A percentile compares a stretch with the other conserved stretches of the same genome.
phyloP scores from a whole-genome alignment of 1,284 basidiomycete genomes.

The Neolentinus lepideus region DNA sequence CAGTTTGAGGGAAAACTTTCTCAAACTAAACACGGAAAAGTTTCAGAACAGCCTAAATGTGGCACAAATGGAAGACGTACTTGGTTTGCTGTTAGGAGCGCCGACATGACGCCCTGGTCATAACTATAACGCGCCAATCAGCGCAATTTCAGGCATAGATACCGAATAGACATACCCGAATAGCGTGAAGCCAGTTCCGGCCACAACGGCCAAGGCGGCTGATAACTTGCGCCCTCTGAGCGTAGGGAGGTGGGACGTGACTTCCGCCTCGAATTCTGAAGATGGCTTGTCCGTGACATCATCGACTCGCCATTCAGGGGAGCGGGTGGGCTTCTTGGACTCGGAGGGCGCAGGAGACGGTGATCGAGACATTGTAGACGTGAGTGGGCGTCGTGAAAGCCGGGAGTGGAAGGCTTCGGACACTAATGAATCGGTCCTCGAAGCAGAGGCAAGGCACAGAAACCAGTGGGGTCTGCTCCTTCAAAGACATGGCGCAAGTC shows the following conservation, averaged over 20 bases:
- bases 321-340: background rate
- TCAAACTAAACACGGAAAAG: conserved; percentile 34
- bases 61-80: conserved; percentile 14
- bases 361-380: background rate
- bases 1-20: conserved; percentile 40
- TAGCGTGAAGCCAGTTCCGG: conserved; percentile 49
- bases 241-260: background rate
- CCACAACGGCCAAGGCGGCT: conserved; percentile 24
- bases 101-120: conserved; percentile 62
- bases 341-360: background rate
- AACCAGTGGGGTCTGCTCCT: background rate
- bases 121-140: conserved; percentile 30
- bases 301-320: background rate
- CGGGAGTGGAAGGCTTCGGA: background rate
- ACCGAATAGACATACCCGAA: conserved; percentile 37
- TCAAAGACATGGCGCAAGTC: background rate
- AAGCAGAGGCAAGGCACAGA: background rate
- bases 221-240: background rate
- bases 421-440: background rate
- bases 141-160: background rate
- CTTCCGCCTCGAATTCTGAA: conserved; percentile 1
- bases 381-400: background rate
- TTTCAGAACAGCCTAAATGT: background rate
- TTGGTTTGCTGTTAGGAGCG: conserved; percentile 44
- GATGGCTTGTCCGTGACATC: background rate